Evolutionary conservation across 2,329 filamentous ascomycete genomes (phyloP), one percentile per base, ranked within the genome.

Genomic region (Trichoderma sp.): DNA sequence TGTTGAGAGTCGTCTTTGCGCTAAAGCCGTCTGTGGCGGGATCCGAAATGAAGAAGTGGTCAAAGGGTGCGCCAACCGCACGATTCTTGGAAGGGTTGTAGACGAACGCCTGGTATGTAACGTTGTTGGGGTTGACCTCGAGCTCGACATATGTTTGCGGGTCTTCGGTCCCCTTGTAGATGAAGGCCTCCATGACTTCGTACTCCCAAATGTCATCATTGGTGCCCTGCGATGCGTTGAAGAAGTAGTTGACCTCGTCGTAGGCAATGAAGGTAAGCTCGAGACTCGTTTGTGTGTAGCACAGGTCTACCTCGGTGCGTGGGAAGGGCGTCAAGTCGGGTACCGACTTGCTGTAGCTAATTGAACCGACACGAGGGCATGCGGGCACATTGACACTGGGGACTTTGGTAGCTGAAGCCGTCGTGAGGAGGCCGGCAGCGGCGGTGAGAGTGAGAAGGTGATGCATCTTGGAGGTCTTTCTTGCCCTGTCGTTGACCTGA

Each of bases 171-270:
- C 83, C 83, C 37, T 74, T 78, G 72, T 80, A 77, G 70, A 85
- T 78, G 71, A 85, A 85, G 12, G 79, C 79, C 71, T 84, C 83
- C 80, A 85, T 82, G 39, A 84, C 83, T 70, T 84, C 81, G 72
- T 84, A 84, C 64, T 78, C 71, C 77, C 79, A 85, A 59, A 85
- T 81, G 53, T 80, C 76, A 58, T 80, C 82, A 69, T 85, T 84
- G 52, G 78, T 84, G 64, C 73, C 77, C 54, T 81, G 78, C 29
- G 71, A 76, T 19, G 73, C 71, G 72, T 83, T 79, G 75, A 79
- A 84, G 76, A 78, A 84, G 71, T 81, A 85, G 72, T 79, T 78
- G 48, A 76, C 79, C 75, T 85, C 83, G 50, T 83, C 76, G 61
- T 77, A 72, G 4, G 83, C 83, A 2, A 76, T 83, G 69, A 85